Evolutionary conservation across 208 protist species (phyloP).

Genomic region (Leishmania martiniquensis): DNA sequence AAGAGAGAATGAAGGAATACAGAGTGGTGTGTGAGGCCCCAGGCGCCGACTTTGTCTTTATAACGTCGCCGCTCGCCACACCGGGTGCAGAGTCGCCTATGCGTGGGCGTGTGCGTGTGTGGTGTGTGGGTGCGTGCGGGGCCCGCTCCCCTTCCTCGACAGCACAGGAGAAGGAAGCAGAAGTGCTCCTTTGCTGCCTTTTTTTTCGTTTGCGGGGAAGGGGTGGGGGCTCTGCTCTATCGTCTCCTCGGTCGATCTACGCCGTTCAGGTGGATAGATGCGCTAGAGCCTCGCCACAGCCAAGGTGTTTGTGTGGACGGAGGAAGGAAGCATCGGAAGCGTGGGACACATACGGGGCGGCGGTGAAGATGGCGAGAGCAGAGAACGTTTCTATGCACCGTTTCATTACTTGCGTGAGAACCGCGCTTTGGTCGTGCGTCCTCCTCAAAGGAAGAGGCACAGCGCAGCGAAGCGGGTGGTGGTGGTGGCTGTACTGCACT

Average conservation of each 20-base stretch:
- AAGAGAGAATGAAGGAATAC: not conserved
- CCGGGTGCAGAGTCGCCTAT: not conserved
- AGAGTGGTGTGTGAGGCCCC: no score
- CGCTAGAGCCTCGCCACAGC: not conserved
- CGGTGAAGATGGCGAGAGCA: not conserved
- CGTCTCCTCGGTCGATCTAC: not conserved
- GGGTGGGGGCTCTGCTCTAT: not conserved
- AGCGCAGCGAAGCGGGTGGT: not conserved
- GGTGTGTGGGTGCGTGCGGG: not conserved
- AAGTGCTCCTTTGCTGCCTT: not conserved
- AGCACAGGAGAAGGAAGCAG: not conserved
- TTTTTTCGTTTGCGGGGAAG: not conserved
- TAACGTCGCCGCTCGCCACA: not conserved
- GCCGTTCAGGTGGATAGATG: not conserved
- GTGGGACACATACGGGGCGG: no score
- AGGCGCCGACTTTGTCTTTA: not conserved
- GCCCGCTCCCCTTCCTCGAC: not conserved
- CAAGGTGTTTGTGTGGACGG: not conserved
- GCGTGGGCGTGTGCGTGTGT: not conserved
- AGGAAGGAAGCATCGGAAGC: no score
- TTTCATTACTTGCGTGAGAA: not conserved
- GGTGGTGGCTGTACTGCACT: not conserved
- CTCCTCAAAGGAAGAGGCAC: not conserved
- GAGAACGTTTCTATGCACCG: not conserved
- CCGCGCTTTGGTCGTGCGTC: not conserved